phyloP scores from a whole-genome alignment of 495 filamentous ascomycete species.

The Parmelia sp. region DNA sequence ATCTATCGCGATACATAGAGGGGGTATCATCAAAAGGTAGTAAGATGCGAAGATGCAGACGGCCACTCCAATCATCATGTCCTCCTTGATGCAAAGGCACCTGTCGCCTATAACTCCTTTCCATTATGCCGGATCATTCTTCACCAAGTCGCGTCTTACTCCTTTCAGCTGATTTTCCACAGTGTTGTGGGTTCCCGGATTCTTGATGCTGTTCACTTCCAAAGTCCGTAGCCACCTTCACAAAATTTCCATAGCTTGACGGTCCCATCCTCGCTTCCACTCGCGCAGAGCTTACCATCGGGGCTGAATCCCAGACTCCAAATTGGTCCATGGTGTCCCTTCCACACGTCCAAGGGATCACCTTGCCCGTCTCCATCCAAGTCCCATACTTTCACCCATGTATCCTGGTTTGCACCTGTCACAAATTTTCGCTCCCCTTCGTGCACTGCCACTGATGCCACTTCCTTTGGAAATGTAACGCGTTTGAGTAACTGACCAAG shows the following conservation, averaged over 20 bases:
- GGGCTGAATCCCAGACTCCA: constrained; percentile 94
- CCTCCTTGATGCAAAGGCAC: neutral
- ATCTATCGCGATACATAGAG: constrained; percentile 14
- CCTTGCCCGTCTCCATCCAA: constrained; percentile 55
- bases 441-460: constrained; percentile 85
- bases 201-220: constrained; percentile 40
- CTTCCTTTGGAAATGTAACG: constrained; percentile 67
- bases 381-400: constrained; percentile 90
- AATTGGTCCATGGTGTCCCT: constrained; percentile 94
- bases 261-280: constrained; percentile 93
- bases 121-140: constrained; percentile 1
- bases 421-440: constrained; percentile 73
- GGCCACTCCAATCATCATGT: constrained; percentile 6
- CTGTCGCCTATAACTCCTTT: constrained; percentile 4
- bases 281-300: constrained; percentile 91
- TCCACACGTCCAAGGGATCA: constrained; percentile 82
- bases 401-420: constrained; percentile 77
- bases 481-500: constrained; percentile 70
- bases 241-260: constrained; percentile 88
- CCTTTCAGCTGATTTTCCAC: neutral
- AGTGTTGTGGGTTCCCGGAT: neutral
- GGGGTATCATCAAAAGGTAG: constrained; percentile 16
- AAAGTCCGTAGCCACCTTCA: constrained; percentile 60
- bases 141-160: neutral
- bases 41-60: constrained; percentile 3